These are phyloP conservation scores for Dothideomycetes sp. DNA, from an alignment of 2,329 filamentous ascomycete species.

Conservation along the genomic window DNA sequence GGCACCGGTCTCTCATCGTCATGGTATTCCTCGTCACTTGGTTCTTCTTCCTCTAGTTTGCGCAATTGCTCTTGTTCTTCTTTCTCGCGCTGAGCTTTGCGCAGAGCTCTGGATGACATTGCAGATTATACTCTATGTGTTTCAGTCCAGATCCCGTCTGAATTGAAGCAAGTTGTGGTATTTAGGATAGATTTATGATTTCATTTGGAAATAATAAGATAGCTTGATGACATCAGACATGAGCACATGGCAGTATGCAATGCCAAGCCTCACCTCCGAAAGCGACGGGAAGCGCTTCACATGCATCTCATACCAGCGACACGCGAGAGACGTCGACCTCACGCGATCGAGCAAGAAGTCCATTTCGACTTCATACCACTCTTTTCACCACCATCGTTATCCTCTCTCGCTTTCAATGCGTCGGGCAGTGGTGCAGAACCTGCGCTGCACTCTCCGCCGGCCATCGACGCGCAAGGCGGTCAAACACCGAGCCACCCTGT, in stretches of 20 bases:
- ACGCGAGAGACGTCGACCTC: not conserved
- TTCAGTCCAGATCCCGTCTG: too few relatives aligned
- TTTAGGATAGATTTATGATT: too few relatives aligned
- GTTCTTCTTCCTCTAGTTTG: conserved; percentile 23
- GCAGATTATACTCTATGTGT: not conserved
- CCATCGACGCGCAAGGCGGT: conserved; percentile 50
- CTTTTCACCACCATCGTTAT: not conserved
- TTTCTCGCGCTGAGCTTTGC: conserved; percentile 51
- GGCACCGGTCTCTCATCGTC: conserved; percentile 13
- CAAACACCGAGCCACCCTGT: conserved; percentile 32
- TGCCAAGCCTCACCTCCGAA: too few relatives aligned
- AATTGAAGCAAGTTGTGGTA: too few relatives aligned
- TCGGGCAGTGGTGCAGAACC: conserved; percentile 56
- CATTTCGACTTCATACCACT: too few relatives aligned
- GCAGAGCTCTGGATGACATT: conserved; percentile 57
- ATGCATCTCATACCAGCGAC: too few relatives aligned
- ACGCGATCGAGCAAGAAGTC: too few relatives aligned
- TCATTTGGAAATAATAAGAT: too few relatives aligned
- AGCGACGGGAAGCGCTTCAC: too few relatives aligned
- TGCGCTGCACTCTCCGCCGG: conserved; percentile 59
- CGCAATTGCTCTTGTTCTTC: conserved; percentile 43
- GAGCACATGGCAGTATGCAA: too few relatives aligned
- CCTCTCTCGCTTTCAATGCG: conserved; percentile 52
- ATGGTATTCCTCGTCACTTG: conserved; percentile 22
- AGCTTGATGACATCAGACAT: too few relatives aligned